Base-by-base conservation (phyloP, 805 yeast species). In the Wickerhamiella brachini region DNA sequence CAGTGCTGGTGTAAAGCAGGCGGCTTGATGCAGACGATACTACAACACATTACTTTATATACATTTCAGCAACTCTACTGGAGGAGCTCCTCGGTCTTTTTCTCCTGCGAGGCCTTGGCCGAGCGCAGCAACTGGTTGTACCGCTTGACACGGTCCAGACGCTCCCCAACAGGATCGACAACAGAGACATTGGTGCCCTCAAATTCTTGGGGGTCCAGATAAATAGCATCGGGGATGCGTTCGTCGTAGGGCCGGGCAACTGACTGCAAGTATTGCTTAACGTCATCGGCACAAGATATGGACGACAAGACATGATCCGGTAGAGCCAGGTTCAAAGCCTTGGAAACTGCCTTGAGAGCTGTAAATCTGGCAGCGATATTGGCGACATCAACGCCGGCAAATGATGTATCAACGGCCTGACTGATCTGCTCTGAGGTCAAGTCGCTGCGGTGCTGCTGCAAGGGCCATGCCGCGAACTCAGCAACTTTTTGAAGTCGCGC, bases 201-300 rank as follows among this genome's bases (percentile, higher is more conserved):
- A 60, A 78, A 83, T 45, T 77, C 80, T 26, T 70, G 71, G 7
- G 70, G 64, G 52, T 78, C 69, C 57, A 85, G 70, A 54, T 80
- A 78, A 51, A 85, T 77, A 26, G 86, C 90, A 59, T 83, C 77
- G n/a, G 93, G 88, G 59, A 80, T 77, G 62, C 80, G 75, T 61
- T 83, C 88, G 58, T 76, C 77, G 56, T 68, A 74, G 58, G 72
- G 69, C 18, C 60, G 57, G 21, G 73, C 71, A 23, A 74, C 68
- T n/a, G 73, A 62, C 51, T 66, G 54, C 9, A 57, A 65, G 49
- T 71, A 72, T 0, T 58, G 51, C 51, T 66, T 65, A 39, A 81
- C 68, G 39, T 64, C 66, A 1, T 54, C 62, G 21, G 75, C 66
- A 13, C 68, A 64, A 53, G 68, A 71, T 5, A 76, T 57, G 49